Conservation (phyloP, 2,329 filamentous ascomycete genomes). For the Davidsoniella australis region DNA sequence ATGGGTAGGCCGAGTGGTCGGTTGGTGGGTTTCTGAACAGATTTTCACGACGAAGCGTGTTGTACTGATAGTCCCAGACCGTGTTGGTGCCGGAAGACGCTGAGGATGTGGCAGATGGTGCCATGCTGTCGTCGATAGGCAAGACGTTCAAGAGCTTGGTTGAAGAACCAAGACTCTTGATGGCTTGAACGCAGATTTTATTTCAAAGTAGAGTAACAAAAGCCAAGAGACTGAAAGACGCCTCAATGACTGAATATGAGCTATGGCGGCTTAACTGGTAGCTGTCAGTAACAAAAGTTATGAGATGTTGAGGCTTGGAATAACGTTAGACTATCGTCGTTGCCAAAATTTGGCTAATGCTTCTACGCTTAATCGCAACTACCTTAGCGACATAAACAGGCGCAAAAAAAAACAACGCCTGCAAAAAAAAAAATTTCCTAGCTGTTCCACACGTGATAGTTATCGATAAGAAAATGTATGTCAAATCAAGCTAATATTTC, state of each 20-base stretch:
- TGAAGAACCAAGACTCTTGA: slow-evolving; percentile 2
- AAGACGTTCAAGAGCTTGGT: slow-evolving; percentile 4
- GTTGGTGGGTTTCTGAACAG: slow-evolving; percentile 80
- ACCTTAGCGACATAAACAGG: neutral
- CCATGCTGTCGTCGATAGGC: slow-evolving; percentile 5
- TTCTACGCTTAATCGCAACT: slow-evolving; percentile 6
- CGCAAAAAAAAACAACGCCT: slow-evolving; percentile 8
- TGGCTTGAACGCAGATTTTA: too few relatives aligned
- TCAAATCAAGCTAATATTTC: slow-evolving; percentile 8
- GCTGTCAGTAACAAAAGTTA: neutral
- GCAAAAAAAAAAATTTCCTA: slow-evolving; percentile 12
- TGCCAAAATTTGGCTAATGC: neutral
- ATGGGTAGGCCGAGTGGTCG: slow-evolving; percentile 75
- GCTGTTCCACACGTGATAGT: slow-evolving; percentile 9
- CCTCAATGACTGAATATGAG: neutral
- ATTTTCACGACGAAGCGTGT: slow-evolving; percentile 70
- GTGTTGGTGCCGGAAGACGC: slow-evolving; percentile 36
- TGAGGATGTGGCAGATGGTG: slow-evolving; percentile 6
- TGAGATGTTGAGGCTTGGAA: neutral
- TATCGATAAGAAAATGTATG: slow-evolving; percentile 9
- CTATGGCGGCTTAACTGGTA: neutral
- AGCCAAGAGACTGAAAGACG: too few relatives aligned
- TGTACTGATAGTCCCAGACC: slow-evolving; percentile 70
- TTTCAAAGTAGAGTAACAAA: too few relatives aligned
- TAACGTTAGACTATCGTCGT: neutral